Conservation (phyloP, 768 basidiomycete genomes). For the Pulveroboletus sp. region DNA sequence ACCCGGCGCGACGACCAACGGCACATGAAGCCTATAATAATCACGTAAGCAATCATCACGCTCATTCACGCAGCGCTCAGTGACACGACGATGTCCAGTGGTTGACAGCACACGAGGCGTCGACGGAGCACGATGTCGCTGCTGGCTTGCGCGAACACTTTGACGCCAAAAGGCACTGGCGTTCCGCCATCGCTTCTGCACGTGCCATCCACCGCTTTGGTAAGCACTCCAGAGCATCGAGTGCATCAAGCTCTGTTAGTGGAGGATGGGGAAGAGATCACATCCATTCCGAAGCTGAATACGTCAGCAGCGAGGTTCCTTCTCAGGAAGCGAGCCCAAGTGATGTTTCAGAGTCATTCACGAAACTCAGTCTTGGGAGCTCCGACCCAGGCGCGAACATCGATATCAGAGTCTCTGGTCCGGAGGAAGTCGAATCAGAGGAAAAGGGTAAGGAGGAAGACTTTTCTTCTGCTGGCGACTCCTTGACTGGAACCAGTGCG, state of each 20-base stretch:
- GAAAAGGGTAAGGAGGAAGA: slow-evolving; percentile 24
- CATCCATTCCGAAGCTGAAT: slow-evolving; percentile 20
- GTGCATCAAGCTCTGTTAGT: slow-evolving; percentile 29
- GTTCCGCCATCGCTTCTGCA: slow-evolving; percentile 57
- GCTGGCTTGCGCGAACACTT: slow-evolving; percentile 79
- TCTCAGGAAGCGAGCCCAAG: slow-evolving; percentile 33
- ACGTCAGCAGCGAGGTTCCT: slow-evolving; percentile 30
- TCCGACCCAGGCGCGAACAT: slow-evolving; percentile 37
- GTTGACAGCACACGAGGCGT: slow-evolving; percentile 64
- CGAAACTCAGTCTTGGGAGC: slow-evolving; percentile 29
- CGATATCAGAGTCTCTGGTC: slow-evolving; percentile 38
- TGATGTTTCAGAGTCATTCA: slow-evolving; percentile 19
- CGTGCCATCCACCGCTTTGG: slow-evolving; percentile 36
- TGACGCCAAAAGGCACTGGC: slow-evolving; percentile 71
- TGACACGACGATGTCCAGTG: slow-evolving; percentile 43
- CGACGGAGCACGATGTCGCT: slow-evolving; percentile 70
- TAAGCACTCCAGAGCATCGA: slow-evolving; percentile 24
- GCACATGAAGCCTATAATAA: slow-evolving; percentile 67
- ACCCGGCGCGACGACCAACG: slow-evolving; percentile 68
- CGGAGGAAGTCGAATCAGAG: slow-evolving; percentile 24
- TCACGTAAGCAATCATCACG: slow-evolving; percentile 42
- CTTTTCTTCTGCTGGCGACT: slow-evolving; percentile 14
- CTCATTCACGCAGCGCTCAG: background rate
- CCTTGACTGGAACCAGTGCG: slow-evolving; percentile 20
- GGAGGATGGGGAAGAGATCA: slow-evolving; percentile 38